These are phyloP conservation scores for Uronychia binucleata DNA, from an alignment of 73 alveolate species.

Conservation along the genomic window DNA sequence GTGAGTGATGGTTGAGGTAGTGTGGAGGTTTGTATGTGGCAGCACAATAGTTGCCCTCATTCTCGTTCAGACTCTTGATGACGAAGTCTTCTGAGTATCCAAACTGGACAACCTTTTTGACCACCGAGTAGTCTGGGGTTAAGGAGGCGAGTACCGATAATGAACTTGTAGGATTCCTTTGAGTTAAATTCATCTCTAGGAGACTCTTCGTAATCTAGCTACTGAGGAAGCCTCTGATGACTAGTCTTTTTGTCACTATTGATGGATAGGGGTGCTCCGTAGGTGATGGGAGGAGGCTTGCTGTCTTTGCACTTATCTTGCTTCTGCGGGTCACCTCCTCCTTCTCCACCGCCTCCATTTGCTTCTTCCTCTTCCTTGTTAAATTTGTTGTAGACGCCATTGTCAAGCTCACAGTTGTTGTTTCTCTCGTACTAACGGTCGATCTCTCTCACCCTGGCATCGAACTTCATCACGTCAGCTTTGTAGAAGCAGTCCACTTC, in stretches of 20 bases:
- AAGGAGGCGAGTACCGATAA: background rate
- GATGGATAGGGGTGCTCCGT: too few species aligned
- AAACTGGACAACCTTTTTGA: slow-evolving; percentile 28
- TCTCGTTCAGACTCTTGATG: slow-evolving; percentile 16
- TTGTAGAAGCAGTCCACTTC: slow-evolving; percentile 33
- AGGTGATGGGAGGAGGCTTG: too few species aligned
- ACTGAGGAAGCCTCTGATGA: background rate
- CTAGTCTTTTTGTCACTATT: background rate
- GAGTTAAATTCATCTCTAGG: background rate
- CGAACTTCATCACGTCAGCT: slow-evolving; percentile 63
- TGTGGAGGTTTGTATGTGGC: too few species aligned
- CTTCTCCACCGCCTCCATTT: slow-evolving; percentile 10
- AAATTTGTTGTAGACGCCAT: slow-evolving; percentile 67
- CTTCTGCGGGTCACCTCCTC: background rate
- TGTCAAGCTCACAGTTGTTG: slow-evolving; percentile 81
- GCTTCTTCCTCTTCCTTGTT: slow-evolving; percentile 6
- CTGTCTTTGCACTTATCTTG: too few species aligned
- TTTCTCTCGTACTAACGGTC: slow-evolving; percentile 77
- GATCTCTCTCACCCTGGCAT: slow-evolving; percentile 71
- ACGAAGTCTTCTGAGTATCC: slow-evolving; percentile 54
- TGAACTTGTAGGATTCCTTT: background rate
- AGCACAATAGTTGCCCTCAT: slow-evolving; percentile 56
- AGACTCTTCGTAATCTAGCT: background rate
- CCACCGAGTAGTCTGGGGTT: slow-evolving; percentile 8
- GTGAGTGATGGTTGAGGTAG: too few species aligned